Conservation (phyloP, 1,284 basidiomycete genomes). For the Coniferiporia weirii region DNA sequence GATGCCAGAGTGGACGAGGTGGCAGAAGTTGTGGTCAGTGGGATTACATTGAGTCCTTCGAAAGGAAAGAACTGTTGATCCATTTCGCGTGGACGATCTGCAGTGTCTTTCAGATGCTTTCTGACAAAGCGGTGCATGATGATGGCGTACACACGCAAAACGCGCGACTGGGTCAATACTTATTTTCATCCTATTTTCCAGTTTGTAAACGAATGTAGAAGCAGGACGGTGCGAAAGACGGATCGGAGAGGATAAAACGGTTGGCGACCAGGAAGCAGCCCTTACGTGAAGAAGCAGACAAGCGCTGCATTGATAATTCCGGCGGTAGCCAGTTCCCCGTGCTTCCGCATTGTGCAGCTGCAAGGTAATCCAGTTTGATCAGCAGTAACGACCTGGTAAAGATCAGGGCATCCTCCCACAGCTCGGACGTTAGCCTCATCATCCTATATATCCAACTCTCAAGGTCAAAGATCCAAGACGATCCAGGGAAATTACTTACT, state of each 20-base stretch:
- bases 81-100: neutral
- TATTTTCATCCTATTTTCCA: too few species aligned
- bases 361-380: neutral
- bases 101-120: neutral
- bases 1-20: too few species aligned
- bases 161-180: too few species aligned
- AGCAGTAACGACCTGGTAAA: neutral
- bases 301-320: neutral
- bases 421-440: neutral
- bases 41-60: neutral
- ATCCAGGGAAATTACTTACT: too few species aligned
- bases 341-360: neutral
- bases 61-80: neutral
- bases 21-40: neutral
- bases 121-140: neutral
- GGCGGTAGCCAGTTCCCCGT: neutral
- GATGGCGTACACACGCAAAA: neutral
- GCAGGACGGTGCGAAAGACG: neutral
- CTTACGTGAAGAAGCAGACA: neutral
- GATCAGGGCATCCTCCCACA: neutral
- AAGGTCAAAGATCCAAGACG: too few species aligned
- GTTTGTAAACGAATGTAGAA: neutral
- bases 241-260: neutral
- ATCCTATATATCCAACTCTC: too few species aligned
- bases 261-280: neutral